These are phyloP conservation scores for Aristolochia californica DNA, from an alignment of 164 flowering plant genomes.

Conservation along the genomic window DNA sequence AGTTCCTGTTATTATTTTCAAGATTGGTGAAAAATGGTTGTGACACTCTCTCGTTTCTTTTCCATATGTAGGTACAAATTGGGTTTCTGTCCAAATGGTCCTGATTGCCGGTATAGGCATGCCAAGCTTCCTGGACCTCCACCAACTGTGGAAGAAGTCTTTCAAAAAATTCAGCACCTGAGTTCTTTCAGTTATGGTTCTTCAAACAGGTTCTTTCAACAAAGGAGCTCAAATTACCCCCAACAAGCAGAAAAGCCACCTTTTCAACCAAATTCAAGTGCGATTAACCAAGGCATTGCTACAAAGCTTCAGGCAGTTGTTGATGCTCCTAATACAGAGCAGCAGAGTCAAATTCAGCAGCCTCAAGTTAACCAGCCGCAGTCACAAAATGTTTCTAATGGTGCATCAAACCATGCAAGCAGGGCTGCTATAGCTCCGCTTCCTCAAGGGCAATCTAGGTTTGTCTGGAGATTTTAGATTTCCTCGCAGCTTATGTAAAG, in stretches of 20 bases:
- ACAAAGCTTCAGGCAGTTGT: conserved; percentile 34
- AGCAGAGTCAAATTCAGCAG: conserved; percentile 14
- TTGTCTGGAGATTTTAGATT: conserved; percentile 67
- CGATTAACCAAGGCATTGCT: conserved; percentile 34
- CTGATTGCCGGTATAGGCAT: conserved; percentile 97
- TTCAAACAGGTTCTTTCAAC: conserved; percentile 67
- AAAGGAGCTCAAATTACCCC: conserved; percentile 34
- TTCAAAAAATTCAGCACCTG: conserved; percentile 91
- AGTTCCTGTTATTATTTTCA: too few species aligned
- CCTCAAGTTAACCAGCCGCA: conserved; percentile 36
- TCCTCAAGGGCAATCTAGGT: conserved; percentile 97
- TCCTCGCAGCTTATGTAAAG: conserved; percentile 29
- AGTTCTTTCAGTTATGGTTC: conserved; percentile 48
- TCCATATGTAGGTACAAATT: conserved; percentile 75
- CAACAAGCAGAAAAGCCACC: conserved; percentile 66
- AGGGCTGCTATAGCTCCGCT: conserved; percentile 46
- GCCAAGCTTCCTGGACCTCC: conserved; percentile 96
- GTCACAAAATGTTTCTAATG: conserved; percentile 42
- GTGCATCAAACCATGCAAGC: conserved; percentile 49
- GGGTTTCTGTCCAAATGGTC: conserved; percentile 99
- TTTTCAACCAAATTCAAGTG: conserved; percentile 35
- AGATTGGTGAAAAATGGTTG: background rate
- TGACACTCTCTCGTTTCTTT: conserved; percentile 10
- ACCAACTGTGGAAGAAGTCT: conserved; percentile 89
- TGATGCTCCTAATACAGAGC: conserved; percentile 47